Base-by-base conservation (phyloP, 164 flowering plant species). In the Vitis cinerea region DNA sequence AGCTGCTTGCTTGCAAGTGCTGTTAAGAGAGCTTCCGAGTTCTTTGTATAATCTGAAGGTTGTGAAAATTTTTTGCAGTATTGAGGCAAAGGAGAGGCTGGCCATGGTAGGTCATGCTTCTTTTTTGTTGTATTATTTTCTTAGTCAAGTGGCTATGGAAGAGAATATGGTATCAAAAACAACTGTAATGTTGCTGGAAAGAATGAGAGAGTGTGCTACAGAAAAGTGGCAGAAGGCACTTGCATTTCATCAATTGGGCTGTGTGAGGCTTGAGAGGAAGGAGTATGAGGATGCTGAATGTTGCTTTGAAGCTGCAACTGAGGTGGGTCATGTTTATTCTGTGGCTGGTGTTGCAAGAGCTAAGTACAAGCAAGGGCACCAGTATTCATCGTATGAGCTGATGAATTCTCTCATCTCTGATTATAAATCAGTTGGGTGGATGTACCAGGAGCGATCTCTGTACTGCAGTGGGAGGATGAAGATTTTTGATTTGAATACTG, bases 381-480 rank as follows among this genome's bases (percentile, higher is more conserved):
- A 72, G 59, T 87, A 90, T 66, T 72, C 84, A n/a, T 95, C 97
- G 1, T 86, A 86, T 65, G 83, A 80, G 75, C 70, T 83, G 74
- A 83, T 83, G 68, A 83, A 78, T 65, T 80, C 88, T 12, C 79
- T 93, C 37, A 77, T 88, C 23, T 81, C 85, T 2, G 83, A 85
- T 44, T 65, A 78, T 74, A 77, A 72, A 57, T 85, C 86, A 44
- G 59, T 69, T 23, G 98, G 97, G 17, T 93, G 98, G 98, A 90
- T 93, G 90, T 87, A 86, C 72, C 97, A 93, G 70, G 98, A 93
- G 71, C 72, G 94, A n/a, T 85, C 97, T 7, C 59, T 93, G 58
- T 93, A 91, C 76, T 69, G 80, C 66, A 60, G 72, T 49, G 97
- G 91, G 54, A 77, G 73, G 65, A 90, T 87, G 70, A 92, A 86